A percentile compares a stretch with the other conserved stretches of the same genome.
Evolutionary conservation across 164 flowering plant genomes (phyloP).

Genomic region (Liquidambar formosana): DNA sequence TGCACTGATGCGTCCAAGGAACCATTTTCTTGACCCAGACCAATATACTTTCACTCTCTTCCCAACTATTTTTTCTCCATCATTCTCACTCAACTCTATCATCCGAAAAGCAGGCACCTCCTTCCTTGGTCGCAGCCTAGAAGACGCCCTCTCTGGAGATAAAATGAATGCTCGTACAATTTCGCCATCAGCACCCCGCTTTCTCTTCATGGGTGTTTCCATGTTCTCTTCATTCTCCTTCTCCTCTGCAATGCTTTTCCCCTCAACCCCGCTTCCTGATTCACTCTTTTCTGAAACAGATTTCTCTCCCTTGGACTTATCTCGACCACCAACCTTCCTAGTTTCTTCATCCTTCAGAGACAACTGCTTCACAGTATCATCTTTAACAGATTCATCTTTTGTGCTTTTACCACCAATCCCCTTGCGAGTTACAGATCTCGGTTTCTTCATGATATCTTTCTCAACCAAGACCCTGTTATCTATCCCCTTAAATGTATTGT

Average conservation of each 20-base stretch:
- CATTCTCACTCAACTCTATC: constrained; percentile 12
- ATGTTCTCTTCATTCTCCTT: background rate
- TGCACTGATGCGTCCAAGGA: constrained; percentile 9
- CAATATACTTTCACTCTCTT: constrained; percentile 15
- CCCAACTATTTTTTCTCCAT: constrained; percentile 10
- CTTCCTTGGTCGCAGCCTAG: constrained; percentile 9
- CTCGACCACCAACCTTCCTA: constrained; percentile 2
- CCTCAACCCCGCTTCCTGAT: background rate
- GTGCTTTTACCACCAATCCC: background rate
- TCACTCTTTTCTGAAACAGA: background rate
- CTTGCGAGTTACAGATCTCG: constrained; percentile 1
- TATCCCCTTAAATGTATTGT: background rate
- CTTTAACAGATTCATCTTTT: background rate
- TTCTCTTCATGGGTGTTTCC: constrained; percentile 2
- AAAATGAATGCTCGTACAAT: constrained; percentile 13
- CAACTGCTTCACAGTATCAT: background rate
- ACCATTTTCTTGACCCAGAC: constrained; percentile 21
- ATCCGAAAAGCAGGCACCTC: constrained; percentile 7
- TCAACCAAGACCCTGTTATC: background rate
- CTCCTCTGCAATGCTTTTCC: background rate
- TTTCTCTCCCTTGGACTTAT: constrained; percentile 2
- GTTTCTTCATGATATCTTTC: background rate
- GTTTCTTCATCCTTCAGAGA: background rate
- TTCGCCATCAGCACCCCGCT: constrained; percentile 14
- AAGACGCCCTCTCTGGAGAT: background rate